Conservation (phyloP, 2,329 filamentous ascomycete genomes). For the Exophiala calicioides region DNA sequence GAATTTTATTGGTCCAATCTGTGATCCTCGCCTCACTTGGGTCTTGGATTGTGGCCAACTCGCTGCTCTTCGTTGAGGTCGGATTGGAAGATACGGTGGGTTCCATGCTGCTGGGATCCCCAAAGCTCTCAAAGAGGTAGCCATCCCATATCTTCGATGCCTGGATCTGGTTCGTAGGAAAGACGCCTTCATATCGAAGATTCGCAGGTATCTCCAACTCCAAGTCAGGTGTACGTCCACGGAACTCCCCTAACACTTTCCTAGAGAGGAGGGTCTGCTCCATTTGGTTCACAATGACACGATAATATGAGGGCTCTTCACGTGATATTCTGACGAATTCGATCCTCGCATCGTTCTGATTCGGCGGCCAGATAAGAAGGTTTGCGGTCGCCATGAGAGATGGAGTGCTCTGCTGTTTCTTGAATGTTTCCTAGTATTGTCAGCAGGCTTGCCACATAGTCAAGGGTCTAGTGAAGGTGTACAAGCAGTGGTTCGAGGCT, state of each 20-base stretch:
- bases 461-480: neutral
- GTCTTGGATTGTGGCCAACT: neutral
- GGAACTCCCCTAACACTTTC: constrained; percentile 23
- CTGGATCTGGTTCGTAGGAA: constrained; percentile 26
- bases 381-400: constrained; percentile 16
- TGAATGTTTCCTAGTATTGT: constrained; percentile 19
- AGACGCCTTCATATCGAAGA: constrained; percentile 5
- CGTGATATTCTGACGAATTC: constrained; percentile 14
- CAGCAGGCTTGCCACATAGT: neutral
- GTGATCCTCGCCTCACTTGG: constrained; percentile 18
- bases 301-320: constrained; percentile 16
- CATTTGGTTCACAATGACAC: constrained; percentile 20
- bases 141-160: constrained; percentile 37
- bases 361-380: constrained; percentile 21
- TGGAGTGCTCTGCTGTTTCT: constrained; percentile 9
- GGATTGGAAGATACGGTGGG: constrained; percentile 21
- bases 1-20: constrained; percentile 26
- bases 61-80: constrained; percentile 2
- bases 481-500: constrained; percentile 29
- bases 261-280: constrained; percentile 21
- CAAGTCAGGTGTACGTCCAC: neutral
- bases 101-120: constrained; percentile 31
- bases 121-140: constrained; percentile 37
- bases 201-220: constrained; percentile 13
- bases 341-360: constrained; percentile 13